Evolutionary conservation across 257 asterid genomes (phyloP), one percentile per base, ranked within the genome.

Genomic region (Gentiana straminea): DNA sequence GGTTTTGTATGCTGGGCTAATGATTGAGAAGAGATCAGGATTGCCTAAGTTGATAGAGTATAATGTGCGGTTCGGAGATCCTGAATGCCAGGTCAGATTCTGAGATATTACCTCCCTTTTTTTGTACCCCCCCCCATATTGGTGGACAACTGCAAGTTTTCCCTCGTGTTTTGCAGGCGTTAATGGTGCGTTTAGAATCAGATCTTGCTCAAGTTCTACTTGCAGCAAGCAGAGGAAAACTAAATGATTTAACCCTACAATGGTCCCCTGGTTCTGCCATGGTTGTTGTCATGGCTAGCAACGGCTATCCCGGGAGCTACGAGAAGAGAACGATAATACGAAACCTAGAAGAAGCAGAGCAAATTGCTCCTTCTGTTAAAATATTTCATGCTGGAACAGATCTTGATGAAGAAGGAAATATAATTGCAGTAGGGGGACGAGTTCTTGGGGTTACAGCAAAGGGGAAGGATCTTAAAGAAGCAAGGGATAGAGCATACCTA

Each of bases 281-380:
- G 96, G 94, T 86, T 33, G 96, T 90, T 49, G 98, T 90, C 36
- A 86, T 90, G 96, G 98, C 98, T 54, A 86, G 94, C 49, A 76
- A 84, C 7, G 98, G 98, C n/a, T 90, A 90, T 75, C 98, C 98
- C 0, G 96, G 95, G 59, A 75, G 60, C 71, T 90, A 84, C 55
- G 57, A 74, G 38, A 90, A 81, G 68, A 94, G 98, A 24, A 75
- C 96, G 0, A 54, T 81, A 15, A 82, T 90, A 45, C 68, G 59
- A 60, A 79, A 86, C 60, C 74, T 90, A 1, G 89, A 84, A 49
- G 96, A 85, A 74, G 98, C 95, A 1, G 95, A 86, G 64, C 71
- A 68, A 55, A 81, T 75, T 66, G 86, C 82, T 8, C 77, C 89
- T 10, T 57, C 65, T 3, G 79, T 86, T 34, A 90, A 84, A 76